Conservation (phyloP, 2,329 filamentous ascomycete genomes). For the Aureobasidium leucospermi region DNA sequence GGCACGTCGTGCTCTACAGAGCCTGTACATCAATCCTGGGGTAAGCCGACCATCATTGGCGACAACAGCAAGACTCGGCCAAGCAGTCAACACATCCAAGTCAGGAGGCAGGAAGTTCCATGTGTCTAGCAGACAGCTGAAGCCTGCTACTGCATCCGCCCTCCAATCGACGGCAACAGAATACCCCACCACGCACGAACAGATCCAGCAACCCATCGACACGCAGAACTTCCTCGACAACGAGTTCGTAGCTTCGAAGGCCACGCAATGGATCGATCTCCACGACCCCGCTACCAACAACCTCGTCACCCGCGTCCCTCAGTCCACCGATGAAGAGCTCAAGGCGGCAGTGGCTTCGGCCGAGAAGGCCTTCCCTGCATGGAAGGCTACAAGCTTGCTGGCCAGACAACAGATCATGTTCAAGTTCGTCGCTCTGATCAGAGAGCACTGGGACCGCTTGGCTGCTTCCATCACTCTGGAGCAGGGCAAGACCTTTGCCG, state of each 20-base stretch:
- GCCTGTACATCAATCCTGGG: slow-evolving; percentile 31
- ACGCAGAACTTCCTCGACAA: slow-evolving; percentile 77
- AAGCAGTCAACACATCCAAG: slow-evolving; percentile 28
- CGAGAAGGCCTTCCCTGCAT: slow-evolving; percentile 62
- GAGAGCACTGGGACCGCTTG: slow-evolving; percentile 77
- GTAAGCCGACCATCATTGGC: slow-evolving; percentile 29
- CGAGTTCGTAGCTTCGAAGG: slow-evolving; percentile 54
- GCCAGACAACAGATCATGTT: slow-evolving; percentile 77
- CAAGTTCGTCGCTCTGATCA: slow-evolving; percentile 67
- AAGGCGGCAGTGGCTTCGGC: slow-evolving; percentile 65
- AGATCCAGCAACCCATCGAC: slow-evolving; percentile 58
- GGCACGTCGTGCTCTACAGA: slow-evolving; percentile 34
- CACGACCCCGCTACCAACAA: slow-evolving; percentile 77
- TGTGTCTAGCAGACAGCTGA: slow-evolving; percentile 47
- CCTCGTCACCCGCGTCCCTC: slow-evolving; percentile 69
- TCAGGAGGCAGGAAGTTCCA: slow-evolving; percentile 43
- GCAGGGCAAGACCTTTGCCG: slow-evolving; percentile 82
- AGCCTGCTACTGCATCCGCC: slow-evolving; percentile 39
- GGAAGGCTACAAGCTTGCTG: slow-evolving; percentile 63
- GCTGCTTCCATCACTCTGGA: slow-evolving; percentile 80
- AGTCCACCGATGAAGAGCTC: slow-evolving; percentile 69
- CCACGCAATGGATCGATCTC: slow-evolving; percentile 66
- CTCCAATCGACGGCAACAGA: slow-evolving; percentile 43
- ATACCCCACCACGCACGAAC: slow-evolving; percentile 66
- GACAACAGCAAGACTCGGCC: slow-evolving; percentile 33